Evolutionary conservation across 495 filamentous ascomycete genomes (phyloP).

Genomic region (Hyaloscypha finlandica): DNA sequence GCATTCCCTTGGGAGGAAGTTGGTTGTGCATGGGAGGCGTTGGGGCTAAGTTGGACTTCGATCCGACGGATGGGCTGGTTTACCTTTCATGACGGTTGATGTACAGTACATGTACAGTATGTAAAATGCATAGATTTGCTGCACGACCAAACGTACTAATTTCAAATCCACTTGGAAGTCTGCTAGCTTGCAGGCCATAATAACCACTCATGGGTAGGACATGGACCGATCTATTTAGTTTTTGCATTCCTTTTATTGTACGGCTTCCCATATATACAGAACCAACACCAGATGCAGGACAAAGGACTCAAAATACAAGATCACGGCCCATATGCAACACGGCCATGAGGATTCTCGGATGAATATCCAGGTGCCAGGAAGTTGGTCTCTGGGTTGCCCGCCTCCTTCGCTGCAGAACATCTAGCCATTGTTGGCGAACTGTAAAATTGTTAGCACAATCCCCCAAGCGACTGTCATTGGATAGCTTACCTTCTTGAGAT

Average conservation of each 20-base stretch:
- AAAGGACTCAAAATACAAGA: conserved; percentile 30
- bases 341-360: conserved; percentile 23
- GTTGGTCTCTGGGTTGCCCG: conserved; percentile 72
- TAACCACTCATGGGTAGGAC: neutral
- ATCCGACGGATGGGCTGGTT: conserved; percentile 22
- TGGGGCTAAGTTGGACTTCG: conserved; percentile 25
- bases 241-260: conserved; percentile 28
- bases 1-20: conserved; percentile 3
- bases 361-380: conserved; percentile 74
- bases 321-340: conserved; percentile 30
- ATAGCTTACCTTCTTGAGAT: conserved; percentile 83
- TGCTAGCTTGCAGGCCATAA: neutral
- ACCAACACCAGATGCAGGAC: conserved; percentile 27
- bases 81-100: conserved; percentile 12
- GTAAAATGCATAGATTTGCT: conserved; percentile 26
- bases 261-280: conserved; percentile 33
- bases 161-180: neutral
- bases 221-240: conserved; percentile 5
- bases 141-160: neutral
- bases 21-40: conserved; percentile 31
- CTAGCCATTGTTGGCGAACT: conserved; percentile 97
- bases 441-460: conserved; percentile 34
- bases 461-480: neutral
- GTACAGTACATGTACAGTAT: conserved; percentile 32
- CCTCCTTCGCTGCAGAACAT: conserved; percentile 81